phyloP scores from a whole-genome alignment of 345 rosid species.

The Kernera saxatilis region DNA sequence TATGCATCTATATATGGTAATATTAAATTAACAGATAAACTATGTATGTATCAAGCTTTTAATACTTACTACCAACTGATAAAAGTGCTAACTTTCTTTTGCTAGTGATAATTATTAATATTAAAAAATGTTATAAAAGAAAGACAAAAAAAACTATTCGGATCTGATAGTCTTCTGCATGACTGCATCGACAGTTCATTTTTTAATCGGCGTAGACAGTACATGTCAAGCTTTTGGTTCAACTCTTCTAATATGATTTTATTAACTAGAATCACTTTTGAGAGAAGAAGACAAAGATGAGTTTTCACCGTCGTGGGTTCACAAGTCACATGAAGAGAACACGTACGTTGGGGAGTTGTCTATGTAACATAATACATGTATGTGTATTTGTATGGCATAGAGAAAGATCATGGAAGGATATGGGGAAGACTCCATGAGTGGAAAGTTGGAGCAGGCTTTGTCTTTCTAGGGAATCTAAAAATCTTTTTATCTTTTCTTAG shows the following conservation, averaged over 20 bases:
- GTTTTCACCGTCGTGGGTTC: conserved; percentile 28
- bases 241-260: neutral
- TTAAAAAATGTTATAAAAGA: neutral
- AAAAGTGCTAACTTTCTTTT: neutral
- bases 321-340: conserved; percentile 29
- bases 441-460: conserved; percentile 30
- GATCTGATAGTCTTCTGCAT: conserved; percentile 13
- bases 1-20: neutral
- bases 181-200: neutral
- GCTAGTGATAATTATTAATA: neutral
- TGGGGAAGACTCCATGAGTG: conserved; percentile 23
- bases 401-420: conserved; percentile 31
- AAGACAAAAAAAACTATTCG: neutral
- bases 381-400: conserved; percentile 2
- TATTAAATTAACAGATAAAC: neutral
- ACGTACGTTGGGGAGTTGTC: conserved; percentile 18
- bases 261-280: conserved; percentile 2
- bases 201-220: neutral
- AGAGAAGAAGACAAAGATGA: conserved; percentile 27
- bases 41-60: neutral
- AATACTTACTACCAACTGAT: neutral
- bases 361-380: conserved; percentile 4
- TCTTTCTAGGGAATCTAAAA: conserved; percentile 28
- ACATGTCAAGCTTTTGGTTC: conserved; percentile 1
- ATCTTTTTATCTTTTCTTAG: neutral